A percentile compares a stretch with the other conserved stretches of the same genome.
These are phyloP conservation scores for Pleurotus eryngii DNA, from an alignment of 768 basidiomycete genomes.

Conservation along the genomic window DNA sequence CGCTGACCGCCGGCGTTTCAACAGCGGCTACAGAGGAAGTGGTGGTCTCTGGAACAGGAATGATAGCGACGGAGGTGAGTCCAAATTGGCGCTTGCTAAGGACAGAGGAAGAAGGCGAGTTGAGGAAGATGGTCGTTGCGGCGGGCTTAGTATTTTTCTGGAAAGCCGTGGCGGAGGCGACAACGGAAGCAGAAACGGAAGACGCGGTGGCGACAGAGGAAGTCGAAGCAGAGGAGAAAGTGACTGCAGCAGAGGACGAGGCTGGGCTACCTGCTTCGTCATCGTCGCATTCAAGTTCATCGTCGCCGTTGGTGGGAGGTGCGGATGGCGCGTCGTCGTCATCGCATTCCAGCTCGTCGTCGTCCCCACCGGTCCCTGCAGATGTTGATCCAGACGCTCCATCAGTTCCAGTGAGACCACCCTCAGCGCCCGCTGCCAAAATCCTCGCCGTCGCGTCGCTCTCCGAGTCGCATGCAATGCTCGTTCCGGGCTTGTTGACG, in stretches of 20 bases:
- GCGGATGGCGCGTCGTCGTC: conserved; percentile 11
- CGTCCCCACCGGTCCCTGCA: conserved; percentile 9
- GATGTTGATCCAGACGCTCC: background rate
- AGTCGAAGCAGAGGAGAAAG: background rate
- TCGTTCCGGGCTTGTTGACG: conserved; percentile 43
- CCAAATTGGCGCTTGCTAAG: conserved; percentile 1
- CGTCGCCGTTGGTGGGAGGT: background rate
- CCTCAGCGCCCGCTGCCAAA: conserved; percentile 36
- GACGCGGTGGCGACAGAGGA: conserved; percentile 3
- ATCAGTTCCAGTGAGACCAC: conserved; percentile 30
- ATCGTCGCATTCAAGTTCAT: conserved; percentile 14
- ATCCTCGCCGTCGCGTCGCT: conserved; percentile 39
- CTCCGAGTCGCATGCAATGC: conserved; percentile 38
- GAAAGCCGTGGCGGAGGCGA: conserved; percentile 5
- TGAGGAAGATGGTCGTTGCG: conserved; percentile 9
- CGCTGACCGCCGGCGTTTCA: conserved; percentile 5
- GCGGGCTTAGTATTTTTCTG: background rate
- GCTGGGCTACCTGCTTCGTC: background rate
- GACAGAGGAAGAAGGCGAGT: conserved; percentile 6
- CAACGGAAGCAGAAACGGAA: background rate
- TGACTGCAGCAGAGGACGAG: background rate
- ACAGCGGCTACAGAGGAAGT: conserved; percentile 6
- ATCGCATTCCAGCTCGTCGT: conserved; percentile 5
- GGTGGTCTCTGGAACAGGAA: conserved; percentile 11
- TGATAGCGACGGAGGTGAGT: conserved; percentile 1